phyloP scores from a whole-genome alignment of 352 stramenopile genomes.

The Globisporangium lucens region DNA sequence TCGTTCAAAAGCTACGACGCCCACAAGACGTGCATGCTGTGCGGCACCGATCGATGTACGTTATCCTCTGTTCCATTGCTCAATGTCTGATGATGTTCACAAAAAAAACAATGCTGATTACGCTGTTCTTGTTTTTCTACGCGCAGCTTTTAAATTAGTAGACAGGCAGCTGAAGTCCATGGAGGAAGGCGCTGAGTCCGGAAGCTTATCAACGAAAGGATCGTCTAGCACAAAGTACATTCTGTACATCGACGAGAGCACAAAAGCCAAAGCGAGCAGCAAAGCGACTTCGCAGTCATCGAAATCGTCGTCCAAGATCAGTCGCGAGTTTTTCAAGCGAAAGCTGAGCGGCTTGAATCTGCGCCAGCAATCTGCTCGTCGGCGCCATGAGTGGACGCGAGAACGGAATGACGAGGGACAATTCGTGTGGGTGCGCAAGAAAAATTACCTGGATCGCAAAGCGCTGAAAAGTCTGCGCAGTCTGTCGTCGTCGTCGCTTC shows the following conservation, averaged over 20 bases:
- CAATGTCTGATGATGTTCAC: neutral
- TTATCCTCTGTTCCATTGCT: neutral
- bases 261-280: conserved; percentile 32
- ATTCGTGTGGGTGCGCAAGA: conserved; percentile 83
- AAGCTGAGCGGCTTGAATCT: conserved; percentile 79
- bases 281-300: conserved; percentile 23
- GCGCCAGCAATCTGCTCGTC: conserved; percentile 77
- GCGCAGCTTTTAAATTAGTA: conserved; percentile 58
- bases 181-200: conserved; percentile 36
- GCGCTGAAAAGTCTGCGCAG: conserved; percentile 61
- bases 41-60: conserved; percentile 75
- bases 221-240: conserved; percentile 61
- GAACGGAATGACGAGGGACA: conserved; percentile 71
- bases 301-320: conserved; percentile 40
- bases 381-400: conserved; percentile 82
- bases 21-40: conserved; percentile 87
- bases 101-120: neutral
- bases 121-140: neutral
- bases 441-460: conserved; percentile 70
- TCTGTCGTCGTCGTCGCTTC: conserved; percentile 54
- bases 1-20: conserved; percentile 91
- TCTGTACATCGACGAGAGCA: conserved; percentile 61
- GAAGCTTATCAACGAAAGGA: conserved; percentile 31
- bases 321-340: conserved; percentile 65
- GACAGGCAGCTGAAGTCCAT: conserved; percentile 35